Conservation (phyloP, 2,329 filamentous ascomycete genomes). For the Ophiostoma montium region DNA sequence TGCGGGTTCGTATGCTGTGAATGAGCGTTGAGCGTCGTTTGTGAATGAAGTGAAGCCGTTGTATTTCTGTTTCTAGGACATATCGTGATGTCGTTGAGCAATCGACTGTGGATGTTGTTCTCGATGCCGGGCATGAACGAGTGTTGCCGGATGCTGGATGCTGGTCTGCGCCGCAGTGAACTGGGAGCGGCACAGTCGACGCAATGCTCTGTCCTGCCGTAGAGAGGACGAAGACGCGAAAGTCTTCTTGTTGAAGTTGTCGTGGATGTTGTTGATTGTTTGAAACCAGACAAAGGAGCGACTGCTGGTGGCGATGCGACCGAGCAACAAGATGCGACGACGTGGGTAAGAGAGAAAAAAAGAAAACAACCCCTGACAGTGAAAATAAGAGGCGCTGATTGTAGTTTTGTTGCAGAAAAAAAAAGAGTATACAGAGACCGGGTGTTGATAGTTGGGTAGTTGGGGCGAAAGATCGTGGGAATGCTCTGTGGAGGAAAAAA, state of each 20-base stretch:
- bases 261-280: too few relatives aligned
- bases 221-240: too few relatives aligned
- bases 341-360: background rate
- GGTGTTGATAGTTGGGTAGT: background rate
- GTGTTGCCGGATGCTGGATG: background rate
- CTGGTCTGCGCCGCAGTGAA: background rate
- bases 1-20: background rate
- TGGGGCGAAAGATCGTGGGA: conserved; percentile 8
- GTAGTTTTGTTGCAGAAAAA: background rate
- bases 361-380: background rate
- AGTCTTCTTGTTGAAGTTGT: too few relatives aligned
- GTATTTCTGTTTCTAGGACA: conserved; percentile 12
- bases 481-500: background rate
- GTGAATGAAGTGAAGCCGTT: conserved; percentile 1
- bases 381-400: background rate
- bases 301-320: background rate
- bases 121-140: background rate
- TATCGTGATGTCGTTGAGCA: conserved; percentile 7
- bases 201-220: too few relatives aligned
- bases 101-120: background rate
- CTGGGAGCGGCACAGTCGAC: background rate
- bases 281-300: too few relatives aligned
- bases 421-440: background rate
- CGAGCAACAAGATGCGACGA: background rate
- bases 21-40: background rate